phyloP scores from a whole-genome alignment of 805 yeast species.

The Maudiozyma serrabonitensis region DNA sequence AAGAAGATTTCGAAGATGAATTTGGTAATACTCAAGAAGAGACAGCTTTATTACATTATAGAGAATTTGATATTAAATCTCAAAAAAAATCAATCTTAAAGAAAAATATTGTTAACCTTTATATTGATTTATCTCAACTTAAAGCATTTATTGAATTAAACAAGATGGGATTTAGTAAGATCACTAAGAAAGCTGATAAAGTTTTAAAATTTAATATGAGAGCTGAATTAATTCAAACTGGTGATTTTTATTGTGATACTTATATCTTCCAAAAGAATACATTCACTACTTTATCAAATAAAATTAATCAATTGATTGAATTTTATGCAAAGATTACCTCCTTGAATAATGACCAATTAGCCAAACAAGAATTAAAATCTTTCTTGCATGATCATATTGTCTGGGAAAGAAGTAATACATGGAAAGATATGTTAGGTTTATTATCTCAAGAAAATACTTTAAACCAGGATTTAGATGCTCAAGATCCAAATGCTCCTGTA shows the following conservation, averaged over 20 bases:
- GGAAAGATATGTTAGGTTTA: conserved; percentile 89
- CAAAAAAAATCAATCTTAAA: conserved; percentile 59
- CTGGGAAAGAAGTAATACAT: conserved; percentile 92
- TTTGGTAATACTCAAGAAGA: conserved; percentile 32
- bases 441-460: conserved; percentile 41
- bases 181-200: conserved; percentile 85
- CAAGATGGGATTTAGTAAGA: conserved; percentile 77
- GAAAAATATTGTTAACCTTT: conserved; percentile 51
- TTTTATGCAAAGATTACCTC: conserved; percentile 44
- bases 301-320: conserved; percentile 42
- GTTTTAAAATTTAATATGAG: conserved; percentile 49
- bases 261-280: conserved; percentile 48
- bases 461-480: conserved; percentile 18
- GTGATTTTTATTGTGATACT: conserved; percentile 37
- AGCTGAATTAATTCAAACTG: conserved; percentile 36
- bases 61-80: conserved; percentile 39
- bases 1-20: conserved; percentile 32
- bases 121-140: conserved; percentile 68
- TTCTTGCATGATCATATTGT: conserved; percentile 82
- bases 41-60: conserved; percentile 41
- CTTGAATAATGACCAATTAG: conserved; percentile 31
- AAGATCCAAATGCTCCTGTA: conserved; percentile 13
- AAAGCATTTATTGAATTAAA: conserved; percentile 78
- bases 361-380: conserved; percentile 46
- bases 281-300: conserved; percentile 38